Percentiles rank a stretch among this genome's conserved stretches.
Conservation (phyloP, 2,329 filamentous ascomycete species). For the Colletotrichum lupini region DNA sequence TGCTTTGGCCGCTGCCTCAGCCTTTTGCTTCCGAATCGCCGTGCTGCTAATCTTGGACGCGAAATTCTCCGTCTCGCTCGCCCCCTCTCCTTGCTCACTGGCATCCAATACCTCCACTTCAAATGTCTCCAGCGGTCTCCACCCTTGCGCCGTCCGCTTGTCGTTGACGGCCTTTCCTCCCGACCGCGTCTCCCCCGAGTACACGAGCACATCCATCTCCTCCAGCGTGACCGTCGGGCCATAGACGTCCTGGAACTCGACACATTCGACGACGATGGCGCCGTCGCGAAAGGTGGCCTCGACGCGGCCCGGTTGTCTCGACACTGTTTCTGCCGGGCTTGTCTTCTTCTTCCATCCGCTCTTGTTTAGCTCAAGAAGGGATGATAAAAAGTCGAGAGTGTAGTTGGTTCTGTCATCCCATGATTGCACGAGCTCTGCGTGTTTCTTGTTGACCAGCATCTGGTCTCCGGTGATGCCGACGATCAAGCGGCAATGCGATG, state of each 20-base stretch:
- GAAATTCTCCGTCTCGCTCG: slow-evolving; percentile 69
- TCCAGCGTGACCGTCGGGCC: slow-evolving; percentile 90
- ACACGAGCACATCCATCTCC: slow-evolving; percentile 81
- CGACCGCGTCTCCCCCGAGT: slow-evolving; percentile 87
- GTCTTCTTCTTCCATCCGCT: slow-evolving; percentile 56
- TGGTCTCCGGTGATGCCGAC: slow-evolving; percentile 91
- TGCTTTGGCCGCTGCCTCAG: slow-evolving; percentile 34
- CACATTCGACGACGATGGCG: slow-evolving; percentile 77
- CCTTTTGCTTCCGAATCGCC: slow-evolving; percentile 72
- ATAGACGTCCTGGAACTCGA: slow-evolving; percentile 87
- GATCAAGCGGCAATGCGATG: slow-evolving; percentile 69
- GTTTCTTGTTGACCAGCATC: slow-evolving; percentile 89
- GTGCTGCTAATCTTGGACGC: slow-evolving; percentile 92
- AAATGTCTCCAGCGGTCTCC: slow-evolving; percentile 80
- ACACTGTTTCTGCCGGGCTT: slow-evolving; percentile 44
- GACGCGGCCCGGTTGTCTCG: slow-evolving; percentile 51
- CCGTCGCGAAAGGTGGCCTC: slow-evolving; percentile 68
- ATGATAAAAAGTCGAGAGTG: slow-evolving; percentile 79
- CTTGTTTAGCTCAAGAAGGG: slow-evolving; percentile 60
- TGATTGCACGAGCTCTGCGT: slow-evolving; percentile 80
- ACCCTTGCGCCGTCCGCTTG: slow-evolving; percentile 80
- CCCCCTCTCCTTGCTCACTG: slow-evolving; percentile 58
- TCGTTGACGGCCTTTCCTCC: slow-evolving; percentile 89
- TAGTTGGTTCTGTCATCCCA: slow-evolving; percentile 80
- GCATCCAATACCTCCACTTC: slow-evolving; percentile 90